A percentile compares a stretch with the other conserved stretches of the same genome.
Conservation (phyloP, 805 yeast species). For the Lachancea lanzarotensis region DNA sequence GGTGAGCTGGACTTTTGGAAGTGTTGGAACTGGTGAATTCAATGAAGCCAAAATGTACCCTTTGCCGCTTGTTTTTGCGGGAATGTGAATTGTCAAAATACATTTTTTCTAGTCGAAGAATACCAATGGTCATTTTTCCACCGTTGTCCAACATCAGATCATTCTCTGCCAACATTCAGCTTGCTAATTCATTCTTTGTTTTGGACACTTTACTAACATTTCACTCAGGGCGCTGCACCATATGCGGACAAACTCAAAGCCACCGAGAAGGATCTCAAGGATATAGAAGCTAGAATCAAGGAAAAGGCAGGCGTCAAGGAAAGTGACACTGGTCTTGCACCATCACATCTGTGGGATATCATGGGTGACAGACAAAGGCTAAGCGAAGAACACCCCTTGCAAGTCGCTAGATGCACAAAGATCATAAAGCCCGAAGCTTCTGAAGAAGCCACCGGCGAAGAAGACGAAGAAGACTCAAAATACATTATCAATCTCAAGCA, state of each 20-base stretch:
- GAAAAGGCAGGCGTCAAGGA: constrained; percentile 93
- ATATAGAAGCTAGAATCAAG: constrained; percentile 78
- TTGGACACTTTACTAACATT: constrained; percentile 10
- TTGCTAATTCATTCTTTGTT: neutral
- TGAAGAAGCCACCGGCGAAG: constrained; percentile 30
- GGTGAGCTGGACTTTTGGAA: too few species aligned
- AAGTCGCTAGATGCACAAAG: constrained; percentile 97
- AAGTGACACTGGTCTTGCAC: constrained; percentile 95
- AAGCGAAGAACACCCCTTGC: constrained; percentile 91
- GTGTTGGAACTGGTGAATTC: too few species aligned
- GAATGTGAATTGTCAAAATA: neutral
- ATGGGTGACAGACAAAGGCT: constrained; percentile 92
- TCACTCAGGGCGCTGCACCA: constrained; percentile 77
- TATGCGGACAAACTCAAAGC: constrained; percentile 75
- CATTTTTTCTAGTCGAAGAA: too few species aligned
- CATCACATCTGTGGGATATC: constrained; percentile 96
- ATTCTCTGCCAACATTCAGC: too few species aligned
- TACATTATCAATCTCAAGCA: constrained; percentile 96
- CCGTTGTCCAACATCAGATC: too few species aligned
- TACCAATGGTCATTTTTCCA: too few species aligned
- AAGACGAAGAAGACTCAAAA: constrained; percentile 79
- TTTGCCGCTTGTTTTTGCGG: neutral
- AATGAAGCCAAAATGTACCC: neutral
- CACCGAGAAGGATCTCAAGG: constrained; percentile 81
- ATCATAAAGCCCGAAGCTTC: constrained; percentile 54